Conservation (phyloP, 768 basidiomycete genomes). For the Imleria badia region DNA sequence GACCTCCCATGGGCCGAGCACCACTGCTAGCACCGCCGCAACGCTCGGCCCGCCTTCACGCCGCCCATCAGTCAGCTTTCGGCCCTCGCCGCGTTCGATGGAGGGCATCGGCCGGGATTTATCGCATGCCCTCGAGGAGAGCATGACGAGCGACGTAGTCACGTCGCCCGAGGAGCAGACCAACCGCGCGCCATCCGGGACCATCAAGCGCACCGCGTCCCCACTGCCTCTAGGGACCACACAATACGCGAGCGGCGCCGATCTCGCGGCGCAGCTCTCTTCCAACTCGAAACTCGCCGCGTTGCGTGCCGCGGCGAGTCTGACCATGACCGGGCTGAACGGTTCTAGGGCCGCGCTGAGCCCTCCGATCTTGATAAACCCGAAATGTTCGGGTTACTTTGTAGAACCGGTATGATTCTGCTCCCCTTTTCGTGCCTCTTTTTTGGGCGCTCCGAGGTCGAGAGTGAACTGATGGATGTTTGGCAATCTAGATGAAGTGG, state of each 20-base stretch:
- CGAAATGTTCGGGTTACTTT: constrained; percentile 95
- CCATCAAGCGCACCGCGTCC: constrained; percentile 3
- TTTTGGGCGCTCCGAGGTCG: background rate
- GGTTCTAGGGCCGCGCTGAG: constrained; percentile 32
- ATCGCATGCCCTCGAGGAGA: constrained; percentile 31
- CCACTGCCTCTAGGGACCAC: constrained; percentile 1
- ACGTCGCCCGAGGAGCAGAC: background rate
- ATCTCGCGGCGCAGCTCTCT: constrained; percentile 47
- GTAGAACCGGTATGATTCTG: constrained; percentile 72
- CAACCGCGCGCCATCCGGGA: background rate
- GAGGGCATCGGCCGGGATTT: constrained; percentile 33
- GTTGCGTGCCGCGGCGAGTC: constrained; percentile 34
- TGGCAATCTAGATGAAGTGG: constrained; percentile 76
- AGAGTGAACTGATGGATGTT: background rate
- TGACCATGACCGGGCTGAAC: constrained; percentile 30
- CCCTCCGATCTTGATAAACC: constrained; percentile 69
- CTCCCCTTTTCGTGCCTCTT: background rate
- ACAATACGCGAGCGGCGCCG: constrained; percentile 22
- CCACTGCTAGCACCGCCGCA: background rate
- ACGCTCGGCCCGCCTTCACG: constrained; percentile 5
- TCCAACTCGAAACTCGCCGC: constrained; percentile 49
- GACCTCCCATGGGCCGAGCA: background rate
- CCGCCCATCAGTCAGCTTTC: constrained; percentile 8
- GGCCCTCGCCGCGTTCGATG: constrained; percentile 29
- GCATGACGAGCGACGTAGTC: background rate